Conservation (phyloP, 1,139 yeast genomes). For the Dujonia santamariae region DNA sequence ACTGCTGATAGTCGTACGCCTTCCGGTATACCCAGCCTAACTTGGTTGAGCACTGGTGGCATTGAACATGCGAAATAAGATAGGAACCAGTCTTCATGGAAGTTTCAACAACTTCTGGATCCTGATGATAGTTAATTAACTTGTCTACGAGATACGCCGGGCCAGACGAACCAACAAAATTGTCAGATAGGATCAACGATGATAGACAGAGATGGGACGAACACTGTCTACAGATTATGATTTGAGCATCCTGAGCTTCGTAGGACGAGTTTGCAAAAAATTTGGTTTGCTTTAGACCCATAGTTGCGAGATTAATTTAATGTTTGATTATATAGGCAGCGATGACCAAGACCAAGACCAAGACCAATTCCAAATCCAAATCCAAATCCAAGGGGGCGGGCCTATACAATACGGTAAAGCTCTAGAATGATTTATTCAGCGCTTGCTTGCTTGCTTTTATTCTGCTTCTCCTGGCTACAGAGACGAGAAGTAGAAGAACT, state of each 20-base stretch:
- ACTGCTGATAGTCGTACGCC: slow-evolving; percentile 52
- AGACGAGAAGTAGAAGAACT: too few species aligned
- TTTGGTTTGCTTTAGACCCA: slow-evolving; percentile 40
- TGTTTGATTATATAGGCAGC: too few species aligned
- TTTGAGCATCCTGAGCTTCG: slow-evolving; percentile 34
- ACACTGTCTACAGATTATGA: slow-evolving; percentile 50
- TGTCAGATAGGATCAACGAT: slow-evolving; percentile 44
- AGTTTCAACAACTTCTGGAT: slow-evolving; percentile 30
- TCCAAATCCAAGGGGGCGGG: slow-evolving; percentile 1
- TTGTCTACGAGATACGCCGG: slow-evolving; percentile 51
- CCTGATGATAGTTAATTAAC: slow-evolving; percentile 41
- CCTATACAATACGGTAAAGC: too few species aligned
- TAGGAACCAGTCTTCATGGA: slow-evolving; percentile 73
- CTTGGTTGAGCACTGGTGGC: slow-evolving; percentile 60
- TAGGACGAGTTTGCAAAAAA: slow-evolving; percentile 35
- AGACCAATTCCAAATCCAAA: too few species aligned
- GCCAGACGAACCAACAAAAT: slow-evolving; percentile 51
- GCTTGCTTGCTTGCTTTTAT: too few species aligned
- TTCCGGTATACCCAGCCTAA: slow-evolving; percentile 80
- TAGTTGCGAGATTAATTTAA: too few species aligned
- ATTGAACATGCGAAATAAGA: slow-evolving; percentile 57
- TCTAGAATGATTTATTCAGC: too few species aligned
- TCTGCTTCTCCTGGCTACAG: too few species aligned
- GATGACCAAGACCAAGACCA: too few species aligned
- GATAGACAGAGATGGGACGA: slow-evolving; percentile 52